Conservation (phyloP, 768 basidiomycete species). For the Suillus placidus region DNA sequence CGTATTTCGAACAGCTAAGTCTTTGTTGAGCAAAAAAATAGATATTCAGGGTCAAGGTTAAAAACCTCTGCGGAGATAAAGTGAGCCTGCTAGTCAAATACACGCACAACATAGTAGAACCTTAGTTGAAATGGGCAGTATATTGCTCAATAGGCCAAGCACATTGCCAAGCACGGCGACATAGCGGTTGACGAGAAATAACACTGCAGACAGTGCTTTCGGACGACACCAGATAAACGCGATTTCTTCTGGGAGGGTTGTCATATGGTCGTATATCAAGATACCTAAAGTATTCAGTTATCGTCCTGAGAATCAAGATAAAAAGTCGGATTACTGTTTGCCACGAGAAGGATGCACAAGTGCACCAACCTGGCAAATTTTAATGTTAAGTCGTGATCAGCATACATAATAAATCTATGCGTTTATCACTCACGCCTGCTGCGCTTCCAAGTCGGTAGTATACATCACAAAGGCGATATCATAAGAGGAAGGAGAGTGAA, state of each 20-base stretch:
- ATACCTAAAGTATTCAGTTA: constrained; percentile 20
- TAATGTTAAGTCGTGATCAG: not conserved
- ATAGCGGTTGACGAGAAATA: constrained; percentile 56
- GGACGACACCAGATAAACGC: constrained; percentile 49
- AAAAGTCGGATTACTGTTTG: constrained; percentile 1
- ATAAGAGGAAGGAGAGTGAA: not conserved
- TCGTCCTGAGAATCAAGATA: no score
- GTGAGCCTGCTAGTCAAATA: not conserved
- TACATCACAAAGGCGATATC: not conserved
- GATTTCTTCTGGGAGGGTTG: constrained; percentile 40
- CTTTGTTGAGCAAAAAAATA: not conserved
- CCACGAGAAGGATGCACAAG: not conserved
- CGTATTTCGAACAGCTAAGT: constrained; percentile 43
- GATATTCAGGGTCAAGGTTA: not conserved
- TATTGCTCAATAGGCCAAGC: constrained; percentile 32
- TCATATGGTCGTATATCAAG: constrained; percentile 32
- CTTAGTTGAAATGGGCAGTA: constrained; percentile 18
- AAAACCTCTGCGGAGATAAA: constrained; percentile 10
- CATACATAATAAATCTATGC: not conserved
- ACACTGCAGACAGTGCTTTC: constrained; percentile 40
- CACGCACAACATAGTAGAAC: not conserved
- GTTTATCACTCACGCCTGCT: not conserved
- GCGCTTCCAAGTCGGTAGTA: not conserved
- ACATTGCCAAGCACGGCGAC: constrained; percentile 45
- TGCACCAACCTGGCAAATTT: constrained; percentile 4